These are phyloP conservation scores for Phytomonas sp. DNA, from an alignment of 208 protist species.

Conservation along the genomic window DNA sequence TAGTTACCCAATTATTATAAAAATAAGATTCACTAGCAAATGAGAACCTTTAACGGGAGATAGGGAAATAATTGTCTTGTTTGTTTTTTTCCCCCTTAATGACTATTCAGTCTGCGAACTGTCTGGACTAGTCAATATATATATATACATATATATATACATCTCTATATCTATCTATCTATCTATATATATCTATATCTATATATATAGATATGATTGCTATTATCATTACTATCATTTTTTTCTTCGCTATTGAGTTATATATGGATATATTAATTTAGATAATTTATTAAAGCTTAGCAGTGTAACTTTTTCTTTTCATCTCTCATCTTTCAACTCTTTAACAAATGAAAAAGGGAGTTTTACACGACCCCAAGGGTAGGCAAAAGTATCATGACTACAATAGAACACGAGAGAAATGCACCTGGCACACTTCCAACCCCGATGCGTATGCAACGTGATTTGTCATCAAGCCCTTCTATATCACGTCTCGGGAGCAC, in stretches of 20 bases:
- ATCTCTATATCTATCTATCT: background rate
- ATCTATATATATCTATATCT: conserved; percentile 1
- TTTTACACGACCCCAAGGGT: conserved; percentile 4
- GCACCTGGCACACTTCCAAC: background rate
- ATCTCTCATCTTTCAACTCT: background rate
- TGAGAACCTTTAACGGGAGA: no score
- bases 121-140: no score
- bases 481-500: conserved; percentile 56
- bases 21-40: no score
- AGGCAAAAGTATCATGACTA: conserved; percentile 3
- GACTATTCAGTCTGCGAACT: no score
- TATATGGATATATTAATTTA: conserved; percentile 2
- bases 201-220: background rate
- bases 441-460: conserved; percentile 32
- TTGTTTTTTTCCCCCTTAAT: no score
- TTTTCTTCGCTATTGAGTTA: background rate
- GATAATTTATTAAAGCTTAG: background rate
- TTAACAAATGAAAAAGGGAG: conserved; percentile 5
- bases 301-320: background rate
- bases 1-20: no score
- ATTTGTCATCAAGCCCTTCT: conserved; percentile 61
- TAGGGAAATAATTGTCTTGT: no score
- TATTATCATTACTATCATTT: conserved; percentile 1
- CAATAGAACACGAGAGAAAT: background rate
- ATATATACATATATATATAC: no score